These are phyloP conservation scores for Speleostelium caveatum DNA, from an alignment of 78 protist genomes.

Conservation along the genomic window DNA sequence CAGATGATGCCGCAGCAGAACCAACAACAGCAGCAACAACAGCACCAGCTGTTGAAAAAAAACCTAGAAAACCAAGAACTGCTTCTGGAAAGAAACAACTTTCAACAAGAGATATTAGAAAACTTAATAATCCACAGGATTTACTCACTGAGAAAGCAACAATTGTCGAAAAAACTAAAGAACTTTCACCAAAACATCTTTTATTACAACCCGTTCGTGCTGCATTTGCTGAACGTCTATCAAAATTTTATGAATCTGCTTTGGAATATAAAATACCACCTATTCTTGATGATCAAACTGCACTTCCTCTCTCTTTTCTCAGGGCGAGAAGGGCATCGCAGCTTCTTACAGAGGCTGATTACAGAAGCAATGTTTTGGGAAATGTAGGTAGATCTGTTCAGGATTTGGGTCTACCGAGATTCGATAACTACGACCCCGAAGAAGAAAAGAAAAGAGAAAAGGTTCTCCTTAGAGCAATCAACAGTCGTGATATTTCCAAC, in stretches of 20 bases:
- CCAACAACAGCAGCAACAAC: too few species aligned
- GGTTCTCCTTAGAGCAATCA: not conserved
- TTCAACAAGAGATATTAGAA: not conserved
- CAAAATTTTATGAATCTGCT: not conserved
- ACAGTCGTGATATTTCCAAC: not conserved
- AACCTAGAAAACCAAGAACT: slow-evolving; percentile 1
- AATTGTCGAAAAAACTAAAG: not conserved
- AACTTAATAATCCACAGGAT: not conserved
- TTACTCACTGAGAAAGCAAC: not conserved
- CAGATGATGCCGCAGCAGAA: not conserved
- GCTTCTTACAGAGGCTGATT: not conserved
- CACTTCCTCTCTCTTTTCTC: not conserved
- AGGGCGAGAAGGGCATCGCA: not conserved
- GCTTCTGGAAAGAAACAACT: too few species aligned
- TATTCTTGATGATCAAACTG: not conserved
- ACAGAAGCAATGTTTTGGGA: not conserved
- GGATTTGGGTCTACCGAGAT: not conserved
- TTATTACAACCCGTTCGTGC: not conserved
- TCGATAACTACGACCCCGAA: not conserved
- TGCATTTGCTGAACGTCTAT: not conserved
- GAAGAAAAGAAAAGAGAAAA: not conserved
- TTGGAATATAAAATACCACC: not conserved
- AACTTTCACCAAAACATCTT: slow-evolving; percentile 11
- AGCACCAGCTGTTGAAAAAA: too few species aligned
- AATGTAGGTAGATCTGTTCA: not conserved